phyloP scores from a whole-genome alignment of 78 protist species.

The Bigelowiella natans region DNA sequence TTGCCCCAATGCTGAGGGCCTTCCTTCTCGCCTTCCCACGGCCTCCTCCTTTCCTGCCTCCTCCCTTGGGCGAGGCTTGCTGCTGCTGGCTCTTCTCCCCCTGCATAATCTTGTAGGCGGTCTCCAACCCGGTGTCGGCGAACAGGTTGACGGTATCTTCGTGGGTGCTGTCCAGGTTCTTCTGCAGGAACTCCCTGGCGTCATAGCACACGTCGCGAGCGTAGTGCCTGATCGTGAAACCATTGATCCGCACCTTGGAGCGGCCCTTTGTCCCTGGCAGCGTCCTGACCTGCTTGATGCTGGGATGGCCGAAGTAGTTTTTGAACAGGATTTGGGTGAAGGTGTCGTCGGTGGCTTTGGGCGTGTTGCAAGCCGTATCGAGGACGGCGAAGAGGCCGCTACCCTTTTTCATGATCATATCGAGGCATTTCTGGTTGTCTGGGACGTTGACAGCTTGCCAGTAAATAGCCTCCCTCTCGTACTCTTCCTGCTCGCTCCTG shows the following conservation, averaged over 20 bases:
- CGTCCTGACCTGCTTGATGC: background rate
- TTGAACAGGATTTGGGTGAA: background rate
- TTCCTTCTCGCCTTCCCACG: background rate
- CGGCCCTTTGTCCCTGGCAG: background rate
- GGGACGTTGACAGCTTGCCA: background rate
- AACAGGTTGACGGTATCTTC: background rate
- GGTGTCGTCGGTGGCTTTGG: background rate
- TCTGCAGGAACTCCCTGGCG: background rate
- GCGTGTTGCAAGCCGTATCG: background rate
- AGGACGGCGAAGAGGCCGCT: background rate
- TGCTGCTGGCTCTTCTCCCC: background rate
- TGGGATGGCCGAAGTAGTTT: background rate
- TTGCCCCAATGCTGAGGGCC: background rate
- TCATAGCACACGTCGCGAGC: conserved; percentile 1
- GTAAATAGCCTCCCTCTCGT: background rate
- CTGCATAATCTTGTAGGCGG: background rate
- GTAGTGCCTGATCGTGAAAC: conserved; percentile 13
- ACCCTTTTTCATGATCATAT: background rate
- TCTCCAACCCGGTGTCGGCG: background rate
- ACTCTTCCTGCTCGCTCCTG: background rate
- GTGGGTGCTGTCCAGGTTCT: background rate
- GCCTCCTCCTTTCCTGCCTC: background rate
- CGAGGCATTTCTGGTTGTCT: background rate
- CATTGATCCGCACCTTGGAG: background rate
- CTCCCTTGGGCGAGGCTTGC: background rate